phyloP scores from a whole-genome alignment of 1,139 yeast genomes.

The Suhomyces choctaworum region DNA sequence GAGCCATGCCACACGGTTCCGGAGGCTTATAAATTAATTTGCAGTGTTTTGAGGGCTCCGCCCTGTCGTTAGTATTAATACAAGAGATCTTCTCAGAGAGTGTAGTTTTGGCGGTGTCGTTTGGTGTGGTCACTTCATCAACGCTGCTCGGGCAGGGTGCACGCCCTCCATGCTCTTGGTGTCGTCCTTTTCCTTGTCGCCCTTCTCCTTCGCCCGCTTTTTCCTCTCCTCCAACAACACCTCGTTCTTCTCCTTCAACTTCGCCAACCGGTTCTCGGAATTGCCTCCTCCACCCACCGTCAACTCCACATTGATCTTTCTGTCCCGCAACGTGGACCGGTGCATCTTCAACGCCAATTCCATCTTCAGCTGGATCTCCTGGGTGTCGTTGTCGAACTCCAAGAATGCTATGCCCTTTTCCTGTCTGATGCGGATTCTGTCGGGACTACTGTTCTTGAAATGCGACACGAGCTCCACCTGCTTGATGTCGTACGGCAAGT shows the following conservation, averaged over 20 bases:
- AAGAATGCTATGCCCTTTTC: constrained; percentile 93
- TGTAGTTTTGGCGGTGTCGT: too few species aligned
- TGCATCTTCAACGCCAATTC: constrained; percentile 82
- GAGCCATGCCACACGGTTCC: neutral
- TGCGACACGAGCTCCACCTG: constrained; percentile 68
- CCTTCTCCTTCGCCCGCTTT: constrained; percentile 44
- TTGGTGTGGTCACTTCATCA: too few species aligned
- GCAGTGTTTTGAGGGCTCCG: neutral
- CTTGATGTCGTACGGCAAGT: constrained; percentile 72
- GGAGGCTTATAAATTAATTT: neutral
- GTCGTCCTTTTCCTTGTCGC: constrained; percentile 20
- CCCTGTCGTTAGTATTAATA: too few species aligned
- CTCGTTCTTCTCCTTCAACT: constrained; percentile 77
- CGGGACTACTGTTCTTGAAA: constrained; percentile 73
- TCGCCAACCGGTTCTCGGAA: constrained; percentile 64
- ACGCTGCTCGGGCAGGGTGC: constrained; percentile 60
- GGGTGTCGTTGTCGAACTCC: constrained; percentile 68
- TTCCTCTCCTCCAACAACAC: constrained; percentile 66
- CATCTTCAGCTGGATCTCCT: constrained; percentile 74
- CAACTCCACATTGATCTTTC: constrained; percentile 89
- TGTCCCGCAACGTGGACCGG: constrained; percentile 62
- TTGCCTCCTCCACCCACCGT: constrained; percentile 99
- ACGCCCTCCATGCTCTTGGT: constrained; percentile 26
- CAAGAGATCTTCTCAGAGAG: too few species aligned
- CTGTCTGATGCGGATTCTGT: constrained; percentile 69